Base-by-base conservation (phyloP, 257 asterid genomes). In the Schizonepeta tenuifolia region DNA sequence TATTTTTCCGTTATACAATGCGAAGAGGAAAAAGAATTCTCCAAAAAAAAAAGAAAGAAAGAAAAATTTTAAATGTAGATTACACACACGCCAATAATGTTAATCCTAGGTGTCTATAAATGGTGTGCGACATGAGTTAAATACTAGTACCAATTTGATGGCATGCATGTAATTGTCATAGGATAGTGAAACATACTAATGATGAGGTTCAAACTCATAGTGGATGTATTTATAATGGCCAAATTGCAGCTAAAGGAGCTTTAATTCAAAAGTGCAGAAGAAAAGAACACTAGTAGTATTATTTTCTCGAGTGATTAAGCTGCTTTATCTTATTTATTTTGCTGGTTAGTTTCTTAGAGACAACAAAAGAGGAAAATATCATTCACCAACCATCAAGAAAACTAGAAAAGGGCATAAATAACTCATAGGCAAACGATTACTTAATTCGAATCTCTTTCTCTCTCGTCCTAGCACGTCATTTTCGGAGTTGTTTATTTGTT, bases 241-340 rank as follows among this genome's bases (percentile, higher is more conserved):
- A 67, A 60, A 75, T 24, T 43, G 41, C 13, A 38, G 36, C 21
- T 38, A 70, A 79, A 74, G 70, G 14, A 31, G 24, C 79, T 74
- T 79, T 74, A 63, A 43, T 46, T 35, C 63, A 70, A 78, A 67
- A 67, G 57, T 67, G 41, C 68, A 33, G 54, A 40, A 12, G 61
- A 15, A 47, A 62, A 26, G 40, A 28, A 2, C 69, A 22, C 53
- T 65, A n/a, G n/a, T n/a, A n/a, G n/a, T n/a, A 43, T 55, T 53
- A 70, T 56, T 80, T 75, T 36, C 26, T 71, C 66, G 49, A 69
- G 70, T 76, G 68, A 69, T 76, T 36, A 54, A 76, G 73, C 66
- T 75, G 66, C 81, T 46, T 67, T 70, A 24, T 24, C 55, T 57
- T 69, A 38, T 58, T 58, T 13, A 36, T 2, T 40, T 44, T 56